Evolutionary conservation across 306 rosid genomes (phyloP), one percentile per base, ranked within the genome.

Genomic region (Pyrus communis): DNA sequence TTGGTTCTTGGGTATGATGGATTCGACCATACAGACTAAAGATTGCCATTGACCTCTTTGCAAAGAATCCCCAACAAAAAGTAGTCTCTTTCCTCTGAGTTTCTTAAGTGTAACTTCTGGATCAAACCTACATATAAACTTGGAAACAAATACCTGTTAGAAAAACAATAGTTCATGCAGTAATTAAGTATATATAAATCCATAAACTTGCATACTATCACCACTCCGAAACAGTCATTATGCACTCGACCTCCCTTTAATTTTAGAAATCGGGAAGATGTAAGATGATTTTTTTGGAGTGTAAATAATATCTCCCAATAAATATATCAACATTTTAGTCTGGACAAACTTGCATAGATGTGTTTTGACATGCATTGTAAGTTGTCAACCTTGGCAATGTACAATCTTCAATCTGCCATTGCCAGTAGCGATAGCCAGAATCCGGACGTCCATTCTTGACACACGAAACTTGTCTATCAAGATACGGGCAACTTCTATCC

Each of bases 21-120:
- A 88, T 82, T 90, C 93, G 38, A 96, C 97, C 90, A 92, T 79
- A 71, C 99, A 96, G 28, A 96, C 89, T 69, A 96, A 83, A 71
- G 99, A 96, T 75, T 96, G 96, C 98, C 98, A 96, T 45, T 96
- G 98, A 30, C 94, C 94, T 81, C 99, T 86, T 80, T 96, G 99
- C 54, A 96, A 77, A n/a, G 99, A 95, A 85, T 96, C 99, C 69
- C 99, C 99, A 9, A 96, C 98, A 80, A 96, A 96, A 80, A 96
- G 58, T 12, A 96, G 78, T 80, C 97, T 91, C 82, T 91, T 96
- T 63, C 95, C 96, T 64, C 85, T 81, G 57, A 96, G 88, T 75
- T 89, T 96, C 76, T 75, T 82, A 7, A 96, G 93, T 21, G 91
- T 91, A 12, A 89, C 38, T 83, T 82, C 88, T 73, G 96, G 91